Conservation (phyloP, 306 rosid genomes). For the Oemleria cerasiformis region DNA sequence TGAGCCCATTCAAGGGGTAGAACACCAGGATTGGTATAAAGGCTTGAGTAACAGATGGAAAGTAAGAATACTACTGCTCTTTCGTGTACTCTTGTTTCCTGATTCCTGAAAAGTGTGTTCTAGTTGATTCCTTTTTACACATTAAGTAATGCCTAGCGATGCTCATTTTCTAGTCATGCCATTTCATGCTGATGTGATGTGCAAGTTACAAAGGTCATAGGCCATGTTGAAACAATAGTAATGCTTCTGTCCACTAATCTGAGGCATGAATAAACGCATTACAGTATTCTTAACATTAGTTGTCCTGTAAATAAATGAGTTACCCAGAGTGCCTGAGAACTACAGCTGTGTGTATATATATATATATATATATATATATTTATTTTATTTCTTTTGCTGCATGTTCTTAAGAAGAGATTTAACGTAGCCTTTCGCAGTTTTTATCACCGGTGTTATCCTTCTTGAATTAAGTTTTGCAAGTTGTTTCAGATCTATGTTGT, state of each 20-base stretch:
- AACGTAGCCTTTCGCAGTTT: neutral
- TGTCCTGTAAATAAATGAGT: neutral
- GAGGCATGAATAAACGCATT: neutral
- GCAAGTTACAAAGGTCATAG: neutral
- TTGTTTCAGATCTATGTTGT: neutral
- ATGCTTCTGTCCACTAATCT: neutral
- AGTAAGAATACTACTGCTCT: slow-evolving; percentile 52
- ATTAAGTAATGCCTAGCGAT: neutral
- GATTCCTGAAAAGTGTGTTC: neutral
- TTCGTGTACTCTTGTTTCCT: slow-evolving; percentile 3
- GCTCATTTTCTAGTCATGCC: neutral
- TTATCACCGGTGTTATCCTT: neutral
- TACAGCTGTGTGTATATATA: neutral
- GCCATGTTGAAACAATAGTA: neutral
- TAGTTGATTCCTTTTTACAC: neutral
- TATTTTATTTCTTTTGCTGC: neutral
- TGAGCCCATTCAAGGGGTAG: slow-evolving; percentile 68
- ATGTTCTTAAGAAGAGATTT: neutral
- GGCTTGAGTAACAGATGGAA: slow-evolving; percentile 75
- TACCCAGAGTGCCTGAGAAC: neutral
- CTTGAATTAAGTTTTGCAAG: neutral
- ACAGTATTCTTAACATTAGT: neutral
- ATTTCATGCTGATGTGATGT: neutral
- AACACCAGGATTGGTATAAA: slow-evolving; percentile 88
- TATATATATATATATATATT: neutral